These are phyloP conservation scores for Ocimum tenuiflorum DNA, from an alignment of 257 asterid species.

Conservation along the genomic window DNA sequence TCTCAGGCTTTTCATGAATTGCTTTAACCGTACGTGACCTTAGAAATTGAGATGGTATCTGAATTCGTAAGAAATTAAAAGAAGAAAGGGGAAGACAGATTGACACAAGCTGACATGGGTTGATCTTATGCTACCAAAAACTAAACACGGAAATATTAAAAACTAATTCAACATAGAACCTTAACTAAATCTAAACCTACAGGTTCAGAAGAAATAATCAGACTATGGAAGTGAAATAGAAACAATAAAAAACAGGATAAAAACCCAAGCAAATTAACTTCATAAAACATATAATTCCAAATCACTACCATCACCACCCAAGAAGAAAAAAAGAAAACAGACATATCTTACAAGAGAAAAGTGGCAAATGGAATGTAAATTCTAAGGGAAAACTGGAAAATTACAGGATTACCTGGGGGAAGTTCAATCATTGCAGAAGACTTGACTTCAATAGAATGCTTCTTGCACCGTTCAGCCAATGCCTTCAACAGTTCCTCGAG, in stretches of 20 bases:
- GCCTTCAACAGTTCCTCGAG: conserved; percentile 92
- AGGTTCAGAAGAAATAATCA: conserved; percentile 1
- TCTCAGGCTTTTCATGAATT: not conserved
- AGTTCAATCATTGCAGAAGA: conserved; percentile 79
- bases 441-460: conserved; percentile 56
- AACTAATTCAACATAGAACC: too few species aligned
- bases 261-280: not conserved
- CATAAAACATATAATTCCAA: not conserved
- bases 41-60: not conserved
- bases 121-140: not conserved
- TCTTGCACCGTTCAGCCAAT: conserved; percentile 75
- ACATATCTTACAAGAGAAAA: not conserved
- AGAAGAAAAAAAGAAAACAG: not conserved
- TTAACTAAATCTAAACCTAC: not conserved
- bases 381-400: conserved; percentile 18
- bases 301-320: not conserved
- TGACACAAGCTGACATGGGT: not conserved
- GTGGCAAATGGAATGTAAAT: conserved; percentile 3
- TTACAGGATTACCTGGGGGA: conserved; percentile 58
- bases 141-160: too few species aligned
- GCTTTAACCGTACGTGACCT: not conserved
- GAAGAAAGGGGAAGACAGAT: not conserved
- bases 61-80: not conserved
- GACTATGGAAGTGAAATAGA: too few species aligned
- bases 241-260: not conserved